phyloP scores from a whole-genome alignment of 352 stramenopile species.

The Elongisporangium undulatum region DNA sequence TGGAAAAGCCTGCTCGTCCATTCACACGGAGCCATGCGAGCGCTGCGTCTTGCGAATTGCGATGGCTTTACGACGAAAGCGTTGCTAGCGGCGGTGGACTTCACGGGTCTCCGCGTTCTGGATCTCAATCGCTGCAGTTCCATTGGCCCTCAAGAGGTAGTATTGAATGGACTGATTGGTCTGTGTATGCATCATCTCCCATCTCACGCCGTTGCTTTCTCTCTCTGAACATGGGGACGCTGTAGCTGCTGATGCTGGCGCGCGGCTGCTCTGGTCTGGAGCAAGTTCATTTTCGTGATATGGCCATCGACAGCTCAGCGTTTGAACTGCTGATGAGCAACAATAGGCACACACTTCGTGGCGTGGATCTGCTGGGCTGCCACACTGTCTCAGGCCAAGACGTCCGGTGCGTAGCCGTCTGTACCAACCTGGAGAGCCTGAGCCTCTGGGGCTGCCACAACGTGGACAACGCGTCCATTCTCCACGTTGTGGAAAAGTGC shows the following conservation, averaged over 20 bases:
- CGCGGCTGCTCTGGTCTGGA: slow-evolving; percentile 41
- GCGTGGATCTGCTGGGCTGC: slow-evolving; percentile 74
- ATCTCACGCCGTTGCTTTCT: neutral
- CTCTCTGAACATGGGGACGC: neutral
- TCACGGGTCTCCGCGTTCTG: slow-evolving; percentile 33
- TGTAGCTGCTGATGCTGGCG: slow-evolving; percentile 25
- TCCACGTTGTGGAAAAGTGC: slow-evolving; percentile 44
- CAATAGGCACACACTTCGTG: slow-evolving; percentile 43
- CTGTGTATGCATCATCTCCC: neutral
- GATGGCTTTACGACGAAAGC: slow-evolving; percentile 31
- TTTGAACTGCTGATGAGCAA: slow-evolving; percentile 40
- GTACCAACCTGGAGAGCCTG: slow-evolving; percentile 42
- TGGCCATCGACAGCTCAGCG: slow-evolving; percentile 53
- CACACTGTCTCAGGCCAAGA: slow-evolving; percentile 62
- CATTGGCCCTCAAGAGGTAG: slow-evolving; percentile 34
- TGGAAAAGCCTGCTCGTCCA: slow-evolving; percentile 44
- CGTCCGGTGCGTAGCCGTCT: slow-evolving; percentile 34
- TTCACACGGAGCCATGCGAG: slow-evolving; percentile 20
- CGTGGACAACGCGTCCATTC: slow-evolving; percentile 65
- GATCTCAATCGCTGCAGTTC: slow-evolving; percentile 50
- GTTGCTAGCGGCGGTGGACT: slow-evolving; percentile 12
- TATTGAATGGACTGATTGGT: neutral
- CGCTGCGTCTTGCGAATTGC: slow-evolving; percentile 55
- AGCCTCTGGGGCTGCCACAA: slow-evolving; percentile 78
- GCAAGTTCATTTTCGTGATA: slow-evolving; percentile 65